Evolutionary conservation across 345 rosid species (phyloP).

Genomic region (Salix koriyanagi): DNA sequence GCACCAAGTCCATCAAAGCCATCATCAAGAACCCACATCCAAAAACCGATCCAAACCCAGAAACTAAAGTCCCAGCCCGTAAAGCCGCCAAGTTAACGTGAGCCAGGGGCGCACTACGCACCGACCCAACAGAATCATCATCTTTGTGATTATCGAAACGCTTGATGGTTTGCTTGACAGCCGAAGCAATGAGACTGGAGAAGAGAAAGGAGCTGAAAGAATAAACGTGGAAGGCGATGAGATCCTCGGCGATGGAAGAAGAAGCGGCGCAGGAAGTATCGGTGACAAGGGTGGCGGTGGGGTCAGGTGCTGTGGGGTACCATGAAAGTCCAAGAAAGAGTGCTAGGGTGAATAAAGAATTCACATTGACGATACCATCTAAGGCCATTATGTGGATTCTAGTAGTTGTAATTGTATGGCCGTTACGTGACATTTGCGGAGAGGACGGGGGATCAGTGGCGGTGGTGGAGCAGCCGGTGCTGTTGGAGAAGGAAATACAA

Average conservation of each 20-base stretch:
- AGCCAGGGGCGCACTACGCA: conserved; percentile 23
- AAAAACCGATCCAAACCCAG: conserved; percentile 60
- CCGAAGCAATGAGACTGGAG: conserved; percentile 75
- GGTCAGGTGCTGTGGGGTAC: conserved; percentile 29
- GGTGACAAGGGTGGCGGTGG: conserved; percentile 22
- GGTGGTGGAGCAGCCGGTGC: not conserved
- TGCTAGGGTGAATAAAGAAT: conserved; percentile 75
- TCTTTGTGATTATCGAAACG: conserved; percentile 4
- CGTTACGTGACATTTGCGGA: not conserved
- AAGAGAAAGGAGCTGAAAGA: conserved; percentile 77
- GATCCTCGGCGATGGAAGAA: conserved; percentile 36
- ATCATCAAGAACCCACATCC: conserved; percentile 76
- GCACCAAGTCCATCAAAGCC: conserved; percentile 71
- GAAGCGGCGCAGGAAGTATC: conserved; percentile 38
- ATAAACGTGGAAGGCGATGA: conserved; percentile 70
- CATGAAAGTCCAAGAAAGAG: conserved; percentile 74
- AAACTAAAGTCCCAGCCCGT: conserved; percentile 50
- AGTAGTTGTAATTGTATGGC: not conserved
- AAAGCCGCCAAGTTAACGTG: conserved; percentile 46
- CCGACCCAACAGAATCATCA: not conserved
- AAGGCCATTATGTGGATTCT: conserved; percentile 62
- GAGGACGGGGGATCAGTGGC: no score
- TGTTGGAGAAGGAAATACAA: not conserved
- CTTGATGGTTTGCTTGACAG: conserved; percentile 62
- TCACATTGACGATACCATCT: conserved; percentile 77